These are phyloP conservation scores for Cardamine occulta DNA, from an alignment of 345 rosid genomes.

Conservation along the genomic window DNA sequence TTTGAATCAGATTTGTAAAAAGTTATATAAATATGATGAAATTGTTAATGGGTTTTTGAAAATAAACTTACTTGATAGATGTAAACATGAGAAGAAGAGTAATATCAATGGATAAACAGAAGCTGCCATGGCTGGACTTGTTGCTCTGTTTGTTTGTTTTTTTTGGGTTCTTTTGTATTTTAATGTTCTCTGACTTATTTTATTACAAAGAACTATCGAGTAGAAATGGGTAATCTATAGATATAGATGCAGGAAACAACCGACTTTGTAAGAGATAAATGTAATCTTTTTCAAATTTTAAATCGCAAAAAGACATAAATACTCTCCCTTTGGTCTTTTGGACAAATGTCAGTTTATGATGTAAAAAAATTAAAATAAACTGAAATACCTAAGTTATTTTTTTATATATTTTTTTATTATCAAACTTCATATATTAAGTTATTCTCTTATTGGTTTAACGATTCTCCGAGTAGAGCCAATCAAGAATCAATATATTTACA, in stretches of 20 bases:
- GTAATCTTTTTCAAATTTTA: neutral
- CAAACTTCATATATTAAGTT: too few species aligned
- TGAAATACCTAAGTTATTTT: neutral
- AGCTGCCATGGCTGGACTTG: slow-evolving; percentile 47
- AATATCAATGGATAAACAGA: slow-evolving; percentile 38
- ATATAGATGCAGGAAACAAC: slow-evolving; percentile 30
- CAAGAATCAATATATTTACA: too few species aligned
- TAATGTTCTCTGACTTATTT: slow-evolving; percentile 15
- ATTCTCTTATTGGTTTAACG: too few species aligned
- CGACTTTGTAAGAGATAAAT: slow-evolving; percentile 21
- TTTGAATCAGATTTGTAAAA: neutral
- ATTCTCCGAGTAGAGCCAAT: too few species aligned
- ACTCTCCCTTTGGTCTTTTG: neutral
- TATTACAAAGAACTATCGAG: neutral
- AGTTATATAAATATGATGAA: neutral
- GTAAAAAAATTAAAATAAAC: neutral
- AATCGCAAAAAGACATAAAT: neutral
- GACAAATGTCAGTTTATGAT: neutral
- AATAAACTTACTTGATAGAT: slow-evolving; percentile 56
- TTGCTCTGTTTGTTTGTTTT: slow-evolving; percentile 32
- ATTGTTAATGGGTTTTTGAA: neutral
- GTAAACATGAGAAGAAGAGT: slow-evolving; percentile 46
- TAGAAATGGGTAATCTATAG: slow-evolving; percentile 17
- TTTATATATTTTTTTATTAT: too few species aligned
- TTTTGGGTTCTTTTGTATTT: neutral